Base-by-base conservation (phyloP, 352 stramenopile genomes). In the Globisporangium rhizosaccharum region DNA sequence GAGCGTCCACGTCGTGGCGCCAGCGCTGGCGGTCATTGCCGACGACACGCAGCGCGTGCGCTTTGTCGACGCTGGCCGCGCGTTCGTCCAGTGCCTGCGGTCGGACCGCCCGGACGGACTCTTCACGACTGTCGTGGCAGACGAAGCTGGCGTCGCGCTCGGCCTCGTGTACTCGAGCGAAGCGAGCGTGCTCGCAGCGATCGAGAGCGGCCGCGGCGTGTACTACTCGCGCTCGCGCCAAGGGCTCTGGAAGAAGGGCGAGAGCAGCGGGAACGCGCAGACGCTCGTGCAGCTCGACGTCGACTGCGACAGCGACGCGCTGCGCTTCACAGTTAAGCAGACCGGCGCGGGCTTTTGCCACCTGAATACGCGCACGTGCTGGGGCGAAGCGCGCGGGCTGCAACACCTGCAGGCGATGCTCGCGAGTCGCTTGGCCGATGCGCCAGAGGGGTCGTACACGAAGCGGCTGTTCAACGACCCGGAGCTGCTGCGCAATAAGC, bases 81-180 rank as follows among this genome's bases (percentile, higher is more conserved):
- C 73, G 0, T 96, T 97, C 59, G 67, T 96, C 15, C 57, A 73
- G 49, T 97, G 88, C 63, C 71, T 96, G 23, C 76, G 85, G 48
- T 95, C 92, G 3, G 95, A 98, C 68, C 82, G 95, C 7, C 57
- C 72, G 0, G 95, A 98, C 68, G 84, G 88, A 25, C 69, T 98
- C 0, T 98, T 90, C 57, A 91, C 96, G 17, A 99, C 94, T 0
- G 92, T 99, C 3, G 96, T 99, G 42, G 92, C 87, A 9, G 96
- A 96, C 45, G 78, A 96, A 66, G 79, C 70, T 15, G 88, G 89
- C 39, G 89, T 98, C 48, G 85, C 80, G 18, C 67, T 94, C 3
- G 96, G 96, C 17, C 82, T 99, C 46, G 96, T 98, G 18, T 99
- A 99, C 73, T 98, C 91, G 46, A 97, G 86, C 61, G 79, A 79